These are phyloP conservation scores for Cylindricascospora bacillispora DNA, from an alignment of 1,139 yeast species.

Conservation along the genomic window DNA sequence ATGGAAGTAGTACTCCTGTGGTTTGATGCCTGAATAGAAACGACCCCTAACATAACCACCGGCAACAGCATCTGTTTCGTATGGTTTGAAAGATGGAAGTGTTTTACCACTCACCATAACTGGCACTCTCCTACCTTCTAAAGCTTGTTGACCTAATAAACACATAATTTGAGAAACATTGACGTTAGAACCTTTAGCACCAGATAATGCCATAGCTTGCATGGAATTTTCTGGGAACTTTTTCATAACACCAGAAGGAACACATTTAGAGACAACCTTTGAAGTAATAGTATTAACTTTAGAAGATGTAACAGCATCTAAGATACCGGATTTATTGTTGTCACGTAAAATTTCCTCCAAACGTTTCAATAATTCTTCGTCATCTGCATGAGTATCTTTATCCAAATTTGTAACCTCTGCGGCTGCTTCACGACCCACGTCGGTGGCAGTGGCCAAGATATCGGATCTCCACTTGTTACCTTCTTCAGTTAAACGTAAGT, in stretches of 20 bases:
- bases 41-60: conserved; percentile 98
- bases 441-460: conserved; percentile 61
- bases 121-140: conserved; percentile 98
- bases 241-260: conserved; percentile 93
- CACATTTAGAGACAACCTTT: conserved; percentile 84
- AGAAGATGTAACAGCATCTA: conserved; percentile 93
- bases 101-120: conserved; percentile 99
- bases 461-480: conserved; percentile 87
- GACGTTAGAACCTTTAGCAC: conserved; percentile 98
- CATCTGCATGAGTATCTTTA: conserved; percentile 38
- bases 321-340: conserved; percentile 78
- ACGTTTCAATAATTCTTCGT: conserved; percentile 74
- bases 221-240: conserved; percentile 90
- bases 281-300: conserved; percentile 88
- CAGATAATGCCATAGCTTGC: conserved; percentile 99
- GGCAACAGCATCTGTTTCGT: conserved; percentile 93
- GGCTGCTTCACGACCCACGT: conserved; percentile 85
- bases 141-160: conserved; percentile 95
- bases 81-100: conserved; percentile 90
- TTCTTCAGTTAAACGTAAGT: conserved; percentile 77
- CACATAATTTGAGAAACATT: conserved; percentile 99
- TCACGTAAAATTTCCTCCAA: conserved; percentile 92
- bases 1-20: conserved; percentile 99
- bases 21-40: conserved; percentile 94
- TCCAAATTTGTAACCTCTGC: conserved; percentile 85